These are phyloP conservation scores for Tolypocladium paradoxum DNA, from an alignment of 2,329 filamentous ascomycete genomes.

Conservation along the genomic window DNA sequence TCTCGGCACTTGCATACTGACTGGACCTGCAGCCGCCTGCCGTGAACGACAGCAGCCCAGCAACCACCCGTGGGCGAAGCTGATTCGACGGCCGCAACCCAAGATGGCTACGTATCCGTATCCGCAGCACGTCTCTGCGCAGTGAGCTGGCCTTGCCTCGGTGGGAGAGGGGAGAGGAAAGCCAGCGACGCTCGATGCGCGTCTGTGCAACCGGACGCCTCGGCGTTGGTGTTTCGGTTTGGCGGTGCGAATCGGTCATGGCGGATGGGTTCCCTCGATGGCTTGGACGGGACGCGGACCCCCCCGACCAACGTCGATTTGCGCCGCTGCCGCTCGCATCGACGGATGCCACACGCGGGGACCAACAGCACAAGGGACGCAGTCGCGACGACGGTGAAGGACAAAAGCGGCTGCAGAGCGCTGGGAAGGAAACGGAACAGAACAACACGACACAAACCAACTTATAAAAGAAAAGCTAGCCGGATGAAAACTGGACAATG, in stretches of 20 bases:
- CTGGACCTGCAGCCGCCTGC: constrained; percentile 21
- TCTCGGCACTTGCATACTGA: constrained; percentile 7
- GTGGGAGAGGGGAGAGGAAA: neutral
- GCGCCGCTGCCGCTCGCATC: neutral
- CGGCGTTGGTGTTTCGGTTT: neutral
- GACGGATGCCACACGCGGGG: neutral
- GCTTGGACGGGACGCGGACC: neutral
- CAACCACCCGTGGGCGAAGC: constrained; percentile 26
- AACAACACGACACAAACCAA: neutral
- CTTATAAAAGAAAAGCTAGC: neutral
- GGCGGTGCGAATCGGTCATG: neutral
- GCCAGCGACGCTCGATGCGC: neutral
- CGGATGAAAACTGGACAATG: neutral
- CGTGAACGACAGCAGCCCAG: constrained; percentile 27
- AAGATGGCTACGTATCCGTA: constrained; percentile 14
- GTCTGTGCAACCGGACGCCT: neutral
- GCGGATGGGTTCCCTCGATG: neutral
- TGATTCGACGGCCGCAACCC: constrained; percentile 23
- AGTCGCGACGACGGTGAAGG: neutral
- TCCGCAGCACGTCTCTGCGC: constrained; percentile 17
- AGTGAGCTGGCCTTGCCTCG: constrained; percentile 4
- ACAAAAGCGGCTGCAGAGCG: neutral
- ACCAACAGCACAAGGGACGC: neutral
- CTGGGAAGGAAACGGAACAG: neutral
- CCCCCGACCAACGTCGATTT: neutral